Evolutionary conservation across 371 early-diverging fungal species (phyloP).

Genomic region (Rhizomucor pusillus): DNA sequence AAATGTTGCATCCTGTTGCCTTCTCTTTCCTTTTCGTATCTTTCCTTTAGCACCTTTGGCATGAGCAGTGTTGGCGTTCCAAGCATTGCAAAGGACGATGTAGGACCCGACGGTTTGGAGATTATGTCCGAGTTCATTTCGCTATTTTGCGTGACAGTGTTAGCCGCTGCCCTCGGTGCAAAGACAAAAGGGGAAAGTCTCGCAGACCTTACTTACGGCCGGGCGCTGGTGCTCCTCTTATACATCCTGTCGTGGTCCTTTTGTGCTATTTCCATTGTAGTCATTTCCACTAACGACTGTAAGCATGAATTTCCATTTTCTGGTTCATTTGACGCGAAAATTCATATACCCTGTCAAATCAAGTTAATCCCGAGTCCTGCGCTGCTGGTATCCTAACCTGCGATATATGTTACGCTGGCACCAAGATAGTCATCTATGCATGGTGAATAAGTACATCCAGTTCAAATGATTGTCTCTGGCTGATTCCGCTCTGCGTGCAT

Average conservation of each 20-base stretch:
- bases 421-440: slow-evolving; percentile 44
- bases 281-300: slow-evolving; percentile 49
- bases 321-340: not conserved
- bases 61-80: no score
- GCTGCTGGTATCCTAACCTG: slow-evolving; percentile 45
- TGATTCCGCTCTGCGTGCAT: not conserved
- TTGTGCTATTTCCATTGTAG: slow-evolving; percentile 28
- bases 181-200: slow-evolving; percentile 36
- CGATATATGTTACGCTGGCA: slow-evolving; percentile 47
- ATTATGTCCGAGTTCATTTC: slow-evolving; percentile 37
- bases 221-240: slow-evolving; percentile 34
- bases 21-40: no score
- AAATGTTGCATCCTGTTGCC: no score
- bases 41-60: no score
- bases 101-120: slow-evolving; percentile 33
- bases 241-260: slow-evolving; percentile 46
- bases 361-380: slow-evolving; percentile 43
- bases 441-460: slow-evolving; percentile 21
- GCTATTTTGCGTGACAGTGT: slow-evolving; percentile 37
- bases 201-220: slow-evolving; percentile 37
- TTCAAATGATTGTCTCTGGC: not conserved
- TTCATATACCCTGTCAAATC: not conserved
- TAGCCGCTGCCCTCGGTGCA: slow-evolving; percentile 36
- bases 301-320: slow-evolving; percentile 1
- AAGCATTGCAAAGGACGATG: not conserved